phyloP scores from a whole-genome alignment of 805 yeast species.

The Brettanomyces sp. region DNA sequence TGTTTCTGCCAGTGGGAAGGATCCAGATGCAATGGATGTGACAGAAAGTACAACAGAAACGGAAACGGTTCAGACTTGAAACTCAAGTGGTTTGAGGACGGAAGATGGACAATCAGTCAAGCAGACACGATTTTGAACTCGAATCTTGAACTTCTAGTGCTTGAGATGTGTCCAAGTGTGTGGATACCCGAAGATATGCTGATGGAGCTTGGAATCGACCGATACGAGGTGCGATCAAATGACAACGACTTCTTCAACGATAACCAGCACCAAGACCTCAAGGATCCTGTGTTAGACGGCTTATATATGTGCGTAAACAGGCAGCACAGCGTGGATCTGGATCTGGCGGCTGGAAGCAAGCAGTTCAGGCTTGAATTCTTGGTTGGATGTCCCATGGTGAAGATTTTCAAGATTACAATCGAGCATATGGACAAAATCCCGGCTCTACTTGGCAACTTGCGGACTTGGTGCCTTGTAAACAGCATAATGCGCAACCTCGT shows the following conservation, averaged over 20 bases:
- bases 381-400: constrained; percentile 22
- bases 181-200: constrained; percentile 26
- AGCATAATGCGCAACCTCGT: constrained; percentile 13
- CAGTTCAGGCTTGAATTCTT: constrained; percentile 10
- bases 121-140: constrained; percentile 10
- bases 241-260: constrained; percentile 17
- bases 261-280: constrained; percentile 3
- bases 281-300: constrained; percentile 9
- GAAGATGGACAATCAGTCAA: constrained; percentile 16
- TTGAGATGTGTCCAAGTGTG: constrained; percentile 23
- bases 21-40: neutral
- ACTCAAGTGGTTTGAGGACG: constrained; percentile 18
- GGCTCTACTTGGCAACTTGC: constrained; percentile 11
- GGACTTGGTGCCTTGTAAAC: constrained; percentile 22
- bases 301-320: constrained; percentile 14
- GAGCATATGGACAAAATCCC: constrained; percentile 10
- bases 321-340: constrained; percentile 8
- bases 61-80: constrained; percentile 2
- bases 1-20: neutral
- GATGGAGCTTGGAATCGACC: constrained; percentile 12
- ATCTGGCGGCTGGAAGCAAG: constrained; percentile 1
- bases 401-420: constrained; percentile 20
- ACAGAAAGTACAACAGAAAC: neutral
- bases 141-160: constrained; percentile 14
- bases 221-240: constrained; percentile 17